Conservation (phyloP, 805 yeast genomes). For the Suhomyces vadensis region DNA sequence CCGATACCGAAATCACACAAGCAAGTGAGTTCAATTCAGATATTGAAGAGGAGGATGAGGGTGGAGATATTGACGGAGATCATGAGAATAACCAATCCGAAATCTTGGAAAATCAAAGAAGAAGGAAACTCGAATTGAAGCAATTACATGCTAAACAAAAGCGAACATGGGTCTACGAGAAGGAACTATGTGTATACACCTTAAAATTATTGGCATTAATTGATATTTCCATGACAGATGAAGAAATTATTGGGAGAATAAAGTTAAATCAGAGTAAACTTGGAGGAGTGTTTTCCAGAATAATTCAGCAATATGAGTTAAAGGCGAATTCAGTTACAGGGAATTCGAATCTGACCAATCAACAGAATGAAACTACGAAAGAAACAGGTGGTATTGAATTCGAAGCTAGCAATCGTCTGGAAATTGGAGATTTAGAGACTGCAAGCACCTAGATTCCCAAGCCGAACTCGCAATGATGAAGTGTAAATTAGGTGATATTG, state of each 20-base stretch:
- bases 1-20: conserved; percentile 1
- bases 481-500: not conserved
- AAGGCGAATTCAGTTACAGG: not conserved
- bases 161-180: conserved; percentile 38
- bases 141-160: conserved; percentile 4
- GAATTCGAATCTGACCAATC: not conserved
- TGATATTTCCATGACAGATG: conserved; percentile 32
- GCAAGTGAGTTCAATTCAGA: conserved; percentile 15
- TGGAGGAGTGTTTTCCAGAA: conserved; percentile 31
- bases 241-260: conserved; percentile 30
- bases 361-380: not conserved
- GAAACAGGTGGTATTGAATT: not conserved
- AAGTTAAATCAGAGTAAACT: conserved; percentile 35
- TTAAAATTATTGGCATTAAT: conserved; percentile 40
- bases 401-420: not conserved
- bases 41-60: conserved; percentile 8
- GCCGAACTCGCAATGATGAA: not conserved
- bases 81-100: conserved; percentile 7
- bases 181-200: conserved; percentile 41
- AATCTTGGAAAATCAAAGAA: conserved; percentile 1
- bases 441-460: not conserved
- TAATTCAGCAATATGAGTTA: conserved; percentile 20
- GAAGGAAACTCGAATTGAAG: conserved; percentile 4
- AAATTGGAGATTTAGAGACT: not conserved
- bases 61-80: conserved; percentile 1